Conservation (phyloP, 169 alveolate species). For the Cryptosporidium sp. region DNA sequence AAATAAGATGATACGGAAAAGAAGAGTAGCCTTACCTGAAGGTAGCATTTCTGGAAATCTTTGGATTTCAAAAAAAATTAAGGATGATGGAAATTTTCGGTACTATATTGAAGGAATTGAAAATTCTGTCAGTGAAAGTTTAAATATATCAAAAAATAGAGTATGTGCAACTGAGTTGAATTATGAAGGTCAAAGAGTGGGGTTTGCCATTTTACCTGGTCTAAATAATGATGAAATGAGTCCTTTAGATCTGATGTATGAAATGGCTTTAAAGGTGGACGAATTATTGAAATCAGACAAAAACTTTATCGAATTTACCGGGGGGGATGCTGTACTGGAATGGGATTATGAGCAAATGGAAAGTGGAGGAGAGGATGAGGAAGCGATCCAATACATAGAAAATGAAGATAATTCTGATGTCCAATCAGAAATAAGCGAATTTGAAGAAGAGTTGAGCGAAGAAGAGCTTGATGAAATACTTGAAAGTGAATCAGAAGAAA, state of each 20-base stretch:
- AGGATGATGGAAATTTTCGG: slow-evolving; percentile 64
- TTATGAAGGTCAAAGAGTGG: slow-evolving; percentile 68
- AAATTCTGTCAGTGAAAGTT: slow-evolving; percentile 18
- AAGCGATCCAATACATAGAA: not conserved
- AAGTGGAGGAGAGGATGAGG: not conserved
- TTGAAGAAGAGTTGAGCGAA: not conserved
- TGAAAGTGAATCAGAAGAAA: not conserved
- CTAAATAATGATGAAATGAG: slow-evolving; percentile 15
- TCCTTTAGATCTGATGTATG: slow-evolving; percentile 67
- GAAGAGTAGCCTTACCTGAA: slow-evolving; percentile 70
- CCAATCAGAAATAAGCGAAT: not conserved
- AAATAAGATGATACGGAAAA: slow-evolving; percentile 56
- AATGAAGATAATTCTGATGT: not conserved
- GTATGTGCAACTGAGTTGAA: slow-evolving; percentile 73
- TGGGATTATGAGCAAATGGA: slow-evolving; percentile 44
- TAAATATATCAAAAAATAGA: slow-evolving; percentile 41
- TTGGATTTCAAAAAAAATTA: slow-evolving; percentile 68
- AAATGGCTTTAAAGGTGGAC: slow-evolving; percentile 61
- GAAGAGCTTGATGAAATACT: slow-evolving; percentile 1
- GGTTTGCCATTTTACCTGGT: slow-evolving; percentile 66
- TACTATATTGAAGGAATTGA: slow-evolving; percentile 56
- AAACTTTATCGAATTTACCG: slow-evolving; percentile 56
- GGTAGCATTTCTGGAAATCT: slow-evolving; percentile 66
- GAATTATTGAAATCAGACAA: slow-evolving; percentile 42
- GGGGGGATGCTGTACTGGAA: slow-evolving; percentile 75